Percentiles rank a stretch among this genome's conserved stretches.
Conservation (phyloP, 2,329 filamentous ascomycete species). For the Diaporthe helianthi region DNA sequence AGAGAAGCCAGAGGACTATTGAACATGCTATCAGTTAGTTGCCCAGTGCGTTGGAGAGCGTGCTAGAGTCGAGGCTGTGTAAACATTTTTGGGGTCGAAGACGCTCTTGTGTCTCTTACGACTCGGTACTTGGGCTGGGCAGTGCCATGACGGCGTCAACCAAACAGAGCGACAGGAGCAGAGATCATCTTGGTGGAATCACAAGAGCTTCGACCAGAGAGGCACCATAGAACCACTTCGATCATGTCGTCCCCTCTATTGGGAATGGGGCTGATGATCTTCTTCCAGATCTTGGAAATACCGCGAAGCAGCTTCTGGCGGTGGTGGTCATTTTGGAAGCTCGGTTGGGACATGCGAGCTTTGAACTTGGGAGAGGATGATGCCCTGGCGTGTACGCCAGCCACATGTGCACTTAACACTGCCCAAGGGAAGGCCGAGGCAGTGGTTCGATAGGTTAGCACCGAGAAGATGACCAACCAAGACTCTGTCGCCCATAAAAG, state of each 20-base stretch:
- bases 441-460: neutral
- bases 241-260: neutral
- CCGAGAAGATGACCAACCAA: neutral
- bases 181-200: neutral
- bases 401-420: neutral
- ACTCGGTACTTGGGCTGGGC: no score
- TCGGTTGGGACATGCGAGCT: neutral
- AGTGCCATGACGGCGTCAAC: neutral
- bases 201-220: neutral
- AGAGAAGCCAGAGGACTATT: constrained; percentile 32
- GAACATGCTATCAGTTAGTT: neutral
- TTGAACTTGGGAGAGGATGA: neutral
- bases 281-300: no score
- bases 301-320: neutral
- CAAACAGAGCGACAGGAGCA: neutral
- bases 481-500: neutral
- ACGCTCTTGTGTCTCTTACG: neutral
- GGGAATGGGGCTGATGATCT: neutral
- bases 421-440: neutral
- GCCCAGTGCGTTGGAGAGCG: no score
- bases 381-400: neutral
- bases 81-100: neutral
- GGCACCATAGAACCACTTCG: neutral
- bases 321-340: neutral
- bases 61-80: neutral